Percentiles rank a stretch among this genome's conserved stretches.
Evolutionary conservation across 495 filamentous ascomycete species (phyloP).

Genomic region (Xylaria nigripes): DNA sequence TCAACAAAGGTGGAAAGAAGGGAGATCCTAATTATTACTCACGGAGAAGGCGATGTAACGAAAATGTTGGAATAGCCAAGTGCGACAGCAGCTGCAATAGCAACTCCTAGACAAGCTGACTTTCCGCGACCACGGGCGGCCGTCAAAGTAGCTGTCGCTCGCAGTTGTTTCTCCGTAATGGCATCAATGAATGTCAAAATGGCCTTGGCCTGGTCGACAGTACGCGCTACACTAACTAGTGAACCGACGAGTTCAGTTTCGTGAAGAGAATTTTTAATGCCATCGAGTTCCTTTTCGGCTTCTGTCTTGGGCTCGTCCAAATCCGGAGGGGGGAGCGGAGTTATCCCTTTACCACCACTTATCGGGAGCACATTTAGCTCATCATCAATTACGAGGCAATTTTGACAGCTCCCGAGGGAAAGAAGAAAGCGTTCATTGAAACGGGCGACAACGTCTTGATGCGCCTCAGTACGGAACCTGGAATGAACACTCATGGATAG

Average conservation of each 20-base stretch:
- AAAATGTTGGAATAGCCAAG: slow-evolving; percentile 99
- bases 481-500: slow-evolving; percentile 98
- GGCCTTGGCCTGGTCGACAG: slow-evolving; percentile 91
- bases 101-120: slow-evolving; percentile 80
- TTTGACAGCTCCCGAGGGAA: slow-evolving; percentile 87
- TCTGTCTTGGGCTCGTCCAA: slow-evolving; percentile 57
- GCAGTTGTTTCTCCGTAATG: slow-evolving; percentile 90
- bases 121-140: slow-evolving; percentile 95
- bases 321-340: slow-evolving; percentile 65
- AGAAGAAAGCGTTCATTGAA: slow-evolving; percentile 98
- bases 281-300: slow-evolving; percentile 67
- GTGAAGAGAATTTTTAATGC: slow-evolving; percentile 76
- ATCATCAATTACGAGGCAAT: slow-evolving; percentile 93
- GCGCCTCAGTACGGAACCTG: slow-evolving; percentile 91
- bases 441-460: slow-evolving; percentile 87
- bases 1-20: neutral
- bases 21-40: neutral
- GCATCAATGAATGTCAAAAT: slow-evolving; percentile 92
- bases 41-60: slow-evolving; percentile 92
- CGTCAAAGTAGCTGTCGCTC: slow-evolving; percentile 87
- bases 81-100: slow-evolving; percentile 87
- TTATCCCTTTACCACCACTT: slow-evolving; percentile 90
- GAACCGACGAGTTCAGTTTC: slow-evolving; percentile 83
- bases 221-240: slow-evolving; percentile 74
- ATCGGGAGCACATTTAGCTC: slow-evolving; percentile 97